These are phyloP conservation scores for Ophiostoma piceae DNA, from an alignment of 2,329 filamentous ascomycete species.

Conservation along the genomic window DNA sequence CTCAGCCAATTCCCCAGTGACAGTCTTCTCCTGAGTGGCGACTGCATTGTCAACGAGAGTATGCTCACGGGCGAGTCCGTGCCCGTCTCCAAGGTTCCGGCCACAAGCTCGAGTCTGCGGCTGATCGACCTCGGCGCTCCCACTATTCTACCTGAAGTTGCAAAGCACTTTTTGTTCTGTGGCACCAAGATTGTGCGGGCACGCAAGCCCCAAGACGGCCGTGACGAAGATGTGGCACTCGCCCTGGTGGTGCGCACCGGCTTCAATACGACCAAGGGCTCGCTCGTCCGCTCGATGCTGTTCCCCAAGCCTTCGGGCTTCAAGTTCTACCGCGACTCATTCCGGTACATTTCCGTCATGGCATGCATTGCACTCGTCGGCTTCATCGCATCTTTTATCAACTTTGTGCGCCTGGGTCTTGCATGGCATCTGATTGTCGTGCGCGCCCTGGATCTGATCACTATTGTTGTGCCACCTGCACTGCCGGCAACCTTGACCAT, in stretches of 20 bases:
- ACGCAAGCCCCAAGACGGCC: slow-evolving; percentile 72
- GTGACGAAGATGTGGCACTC: slow-evolving; percentile 83
- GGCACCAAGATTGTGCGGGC: slow-evolving; percentile 94
- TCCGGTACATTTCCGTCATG: slow-evolving; percentile 98
- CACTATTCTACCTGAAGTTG: slow-evolving; percentile 75
- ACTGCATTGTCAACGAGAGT: slow-evolving; percentile 98
- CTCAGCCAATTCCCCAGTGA: slow-evolving; percentile 86
- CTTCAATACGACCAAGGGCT: slow-evolving; percentile 96
- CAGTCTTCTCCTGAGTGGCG: slow-evolving; percentile 82
- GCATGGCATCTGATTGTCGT: slow-evolving; percentile 89
- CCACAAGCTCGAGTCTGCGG: slow-evolving; percentile 72
- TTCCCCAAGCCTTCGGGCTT: slow-evolving; percentile 98
- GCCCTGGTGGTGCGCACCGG: slow-evolving; percentile 91
- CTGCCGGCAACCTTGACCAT: slow-evolving; percentile 93
- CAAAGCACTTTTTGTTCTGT: slow-evolving; percentile 85
- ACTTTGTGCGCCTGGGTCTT: slow-evolving; percentile 80
- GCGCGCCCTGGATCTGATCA: slow-evolving; percentile 88
- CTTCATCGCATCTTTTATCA: slow-evolving; percentile 85
- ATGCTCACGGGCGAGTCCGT: slow-evolving; percentile 98
- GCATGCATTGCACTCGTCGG: slow-evolving; percentile 76
- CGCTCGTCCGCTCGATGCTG: slow-evolving; percentile 92
- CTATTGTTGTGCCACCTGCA: slow-evolving; percentile 93
- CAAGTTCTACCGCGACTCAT: slow-evolving; percentile 97
- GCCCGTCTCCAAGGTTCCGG: slow-evolving; percentile 86
- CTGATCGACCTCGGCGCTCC: slow-evolving; percentile 73